These are phyloP conservation scores for Vaccinium myrtillus DNA, from an alignment of 148 eudicot genomes.

Conservation along the genomic window DNA sequence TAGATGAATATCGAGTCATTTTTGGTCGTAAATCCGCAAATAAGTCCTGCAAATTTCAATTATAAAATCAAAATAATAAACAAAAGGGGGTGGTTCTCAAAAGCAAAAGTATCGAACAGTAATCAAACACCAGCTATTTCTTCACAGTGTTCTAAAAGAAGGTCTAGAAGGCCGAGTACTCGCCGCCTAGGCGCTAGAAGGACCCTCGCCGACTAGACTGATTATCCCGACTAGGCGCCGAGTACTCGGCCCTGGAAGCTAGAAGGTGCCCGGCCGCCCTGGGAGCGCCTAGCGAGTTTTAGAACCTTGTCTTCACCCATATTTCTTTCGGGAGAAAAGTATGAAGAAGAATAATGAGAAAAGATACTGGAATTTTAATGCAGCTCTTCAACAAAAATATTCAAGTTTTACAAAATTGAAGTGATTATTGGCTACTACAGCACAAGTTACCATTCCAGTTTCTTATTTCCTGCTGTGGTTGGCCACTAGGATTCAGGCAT, in stretches of 20 bases:
- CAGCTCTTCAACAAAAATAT: not conserved
- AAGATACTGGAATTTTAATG: not conserved
- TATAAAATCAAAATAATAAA: conserved; percentile 4
- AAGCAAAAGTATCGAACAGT: not conserved
- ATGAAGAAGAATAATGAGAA: not conserved
- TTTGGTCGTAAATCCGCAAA: conserved; percentile 94
- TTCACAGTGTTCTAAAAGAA: too few relatives aligned
- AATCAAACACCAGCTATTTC: not conserved
- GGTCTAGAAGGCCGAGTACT: too few relatives aligned
- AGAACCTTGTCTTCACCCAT: too few relatives aligned
- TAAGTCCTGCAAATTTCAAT: conserved; percentile 56
- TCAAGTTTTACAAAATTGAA: not conserved
- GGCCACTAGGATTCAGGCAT: not conserved
- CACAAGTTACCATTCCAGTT: not conserved
- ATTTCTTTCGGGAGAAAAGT: not conserved
- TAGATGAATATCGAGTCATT: conserved; percentile 75
- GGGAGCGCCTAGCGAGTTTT: too few relatives aligned
- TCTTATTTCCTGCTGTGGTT: conserved; percentile 6
- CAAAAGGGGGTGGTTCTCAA: not conserved
- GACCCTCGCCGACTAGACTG: too few relatives aligned
- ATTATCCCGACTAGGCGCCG: too few relatives aligned
- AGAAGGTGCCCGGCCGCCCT: too few relatives aligned
- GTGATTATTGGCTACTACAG: not conserved
- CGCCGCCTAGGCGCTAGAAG: too few relatives aligned
- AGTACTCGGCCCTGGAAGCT: too few relatives aligned